Percentiles rank a stretch among this genome's conserved stretches.
phyloP scores from a whole-genome alignment of 108 stramenopile genomes.

The Cyclostephanos tholiformis region DNA sequence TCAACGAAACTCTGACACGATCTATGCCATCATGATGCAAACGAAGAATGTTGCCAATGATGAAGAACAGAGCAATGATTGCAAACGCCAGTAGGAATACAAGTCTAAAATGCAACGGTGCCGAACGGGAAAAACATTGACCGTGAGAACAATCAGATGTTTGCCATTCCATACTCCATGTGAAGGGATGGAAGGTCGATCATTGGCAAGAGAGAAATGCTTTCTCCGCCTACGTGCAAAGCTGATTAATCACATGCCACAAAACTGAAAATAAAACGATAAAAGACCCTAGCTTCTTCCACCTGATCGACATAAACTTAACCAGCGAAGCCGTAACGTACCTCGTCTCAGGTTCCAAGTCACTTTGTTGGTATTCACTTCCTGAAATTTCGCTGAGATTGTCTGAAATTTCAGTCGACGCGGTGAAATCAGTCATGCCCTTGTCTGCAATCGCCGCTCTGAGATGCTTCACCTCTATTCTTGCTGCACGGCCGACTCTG shows the following conservation, averaged over 20 bases:
- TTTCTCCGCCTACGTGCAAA: neutral
- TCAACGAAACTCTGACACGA: conserved; percentile 18
- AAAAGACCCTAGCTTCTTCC: conserved; percentile 18
- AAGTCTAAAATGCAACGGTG: conserved; percentile 29
- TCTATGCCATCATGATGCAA: conserved; percentile 21
- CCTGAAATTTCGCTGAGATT: conserved; percentile 51
- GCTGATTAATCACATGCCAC: conserved; percentile 9
- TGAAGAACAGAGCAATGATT: conserved; percentile 17
- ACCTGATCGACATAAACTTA: neutral
- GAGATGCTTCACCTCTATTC: conserved; percentile 80
- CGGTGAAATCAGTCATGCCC: conserved; percentile 63
- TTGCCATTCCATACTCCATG: conserved; percentile 32
- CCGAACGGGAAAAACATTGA: neutral
- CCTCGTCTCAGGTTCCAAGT: conserved; percentile 37
- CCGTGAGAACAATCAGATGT: conserved; percentile 30
- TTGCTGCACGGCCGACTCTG: conserved; percentile 68
- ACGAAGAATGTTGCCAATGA: conserved; percentile 19
- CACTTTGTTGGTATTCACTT: conserved; percentile 46
- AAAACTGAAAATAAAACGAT: conserved; percentile 16
- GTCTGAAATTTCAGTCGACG: conserved; percentile 48
- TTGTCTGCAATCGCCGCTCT: conserved; percentile 76
- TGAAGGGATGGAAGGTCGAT: conserved; percentile 4
- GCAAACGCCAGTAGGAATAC: conserved; percentile 25
- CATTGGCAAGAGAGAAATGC: conserved; percentile 1
- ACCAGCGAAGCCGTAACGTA: conserved; percentile 21